Conservation (phyloP, 2,329 filamentous ascomycete species). For the Macrophomina tecta region DNA sequence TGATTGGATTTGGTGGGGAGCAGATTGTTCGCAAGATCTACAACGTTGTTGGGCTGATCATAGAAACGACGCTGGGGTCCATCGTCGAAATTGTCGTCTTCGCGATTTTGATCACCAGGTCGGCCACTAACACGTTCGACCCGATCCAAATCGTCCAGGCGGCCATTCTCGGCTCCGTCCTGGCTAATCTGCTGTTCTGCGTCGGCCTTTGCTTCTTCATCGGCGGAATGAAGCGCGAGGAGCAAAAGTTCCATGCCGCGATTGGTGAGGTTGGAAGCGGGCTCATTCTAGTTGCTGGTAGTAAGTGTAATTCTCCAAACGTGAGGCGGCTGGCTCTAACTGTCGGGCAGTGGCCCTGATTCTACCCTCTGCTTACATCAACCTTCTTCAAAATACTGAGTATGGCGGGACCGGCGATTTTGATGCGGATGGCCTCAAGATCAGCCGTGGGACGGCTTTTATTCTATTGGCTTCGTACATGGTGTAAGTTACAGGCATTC, state of each 20-base stretch:
- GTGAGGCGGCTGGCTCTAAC: background rate
- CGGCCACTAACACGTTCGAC: constrained; percentile 37
- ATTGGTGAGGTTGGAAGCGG: constrained; percentile 83
- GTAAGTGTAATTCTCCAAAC: constrained; percentile 37
- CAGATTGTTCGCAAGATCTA: constrained; percentile 76
- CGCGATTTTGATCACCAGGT: constrained; percentile 69
- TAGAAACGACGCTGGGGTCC: constrained; percentile 68
- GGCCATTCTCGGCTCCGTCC: constrained; percentile 80
- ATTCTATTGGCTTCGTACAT: constrained; percentile 73
- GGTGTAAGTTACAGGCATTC: constrained; percentile 28
- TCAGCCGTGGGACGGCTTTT: constrained; percentile 74
- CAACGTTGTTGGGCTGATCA: constrained; percentile 70
- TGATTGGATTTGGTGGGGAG: constrained; percentile 76
- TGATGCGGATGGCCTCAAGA: constrained; percentile 61
- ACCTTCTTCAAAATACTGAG: constrained; percentile 40
- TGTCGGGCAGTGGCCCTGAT: constrained; percentile 52
- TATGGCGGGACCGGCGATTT: constrained; percentile 28
- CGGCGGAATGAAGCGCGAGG: constrained; percentile 71
- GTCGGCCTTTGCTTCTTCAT: constrained; percentile 81
- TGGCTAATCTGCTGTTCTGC: constrained; percentile 82
- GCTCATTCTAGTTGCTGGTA: constrained; percentile 77
- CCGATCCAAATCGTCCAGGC: constrained; percentile 75
- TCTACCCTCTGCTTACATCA: constrained; percentile 61
- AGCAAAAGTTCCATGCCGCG: constrained; percentile 75
- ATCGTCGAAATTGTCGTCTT: constrained; percentile 84